phyloP scores from a whole-genome alignment of 768 basidiomycete species.

The Serendipita vermifera region DNA sequence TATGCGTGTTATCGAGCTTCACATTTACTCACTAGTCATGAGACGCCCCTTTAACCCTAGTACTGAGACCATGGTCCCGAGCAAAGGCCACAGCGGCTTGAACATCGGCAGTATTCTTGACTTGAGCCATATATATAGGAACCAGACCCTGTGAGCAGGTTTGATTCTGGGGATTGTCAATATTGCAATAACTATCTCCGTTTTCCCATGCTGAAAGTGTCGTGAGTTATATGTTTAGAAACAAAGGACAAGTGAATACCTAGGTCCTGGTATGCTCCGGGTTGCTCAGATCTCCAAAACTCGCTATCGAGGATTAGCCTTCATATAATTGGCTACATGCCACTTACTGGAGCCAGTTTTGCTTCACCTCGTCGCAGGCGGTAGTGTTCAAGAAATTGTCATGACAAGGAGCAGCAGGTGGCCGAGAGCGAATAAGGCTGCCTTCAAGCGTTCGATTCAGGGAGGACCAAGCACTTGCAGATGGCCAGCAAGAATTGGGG shows the following conservation, averaged over 20 bases:
- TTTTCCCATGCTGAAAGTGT: neutral
- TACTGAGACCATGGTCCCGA: constrained; percentile 8
- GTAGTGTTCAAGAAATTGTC: neutral
- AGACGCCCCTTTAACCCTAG: constrained; percentile 12
- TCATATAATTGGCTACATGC: too few relatives aligned
- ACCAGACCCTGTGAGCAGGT: constrained; percentile 3
- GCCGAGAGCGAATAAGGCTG: neutral
- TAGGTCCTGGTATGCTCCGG: neutral
- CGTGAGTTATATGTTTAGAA: neutral
- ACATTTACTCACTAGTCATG: constrained; percentile 23
- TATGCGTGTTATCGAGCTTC: neutral
- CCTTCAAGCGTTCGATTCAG: neutral
- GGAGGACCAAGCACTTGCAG: neutral
- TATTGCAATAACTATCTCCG: neutral
- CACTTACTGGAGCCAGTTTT: too few relatives aligned
- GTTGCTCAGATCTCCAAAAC: neutral
- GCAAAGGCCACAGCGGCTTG: constrained; percentile 10
- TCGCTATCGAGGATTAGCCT: too few relatives aligned
- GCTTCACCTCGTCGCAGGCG: neutral
- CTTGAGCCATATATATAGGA: neutral
- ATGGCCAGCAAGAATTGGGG: constrained; percentile 6
- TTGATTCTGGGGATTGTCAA: neutral
- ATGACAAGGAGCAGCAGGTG: neutral
- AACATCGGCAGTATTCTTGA: neutral
- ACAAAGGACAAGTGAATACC: too few relatives aligned